Evolutionary conservation across 108 stramenopile genomes (phyloP).

Genomic region (Cyclotella choctawhatcheeana): DNA sequence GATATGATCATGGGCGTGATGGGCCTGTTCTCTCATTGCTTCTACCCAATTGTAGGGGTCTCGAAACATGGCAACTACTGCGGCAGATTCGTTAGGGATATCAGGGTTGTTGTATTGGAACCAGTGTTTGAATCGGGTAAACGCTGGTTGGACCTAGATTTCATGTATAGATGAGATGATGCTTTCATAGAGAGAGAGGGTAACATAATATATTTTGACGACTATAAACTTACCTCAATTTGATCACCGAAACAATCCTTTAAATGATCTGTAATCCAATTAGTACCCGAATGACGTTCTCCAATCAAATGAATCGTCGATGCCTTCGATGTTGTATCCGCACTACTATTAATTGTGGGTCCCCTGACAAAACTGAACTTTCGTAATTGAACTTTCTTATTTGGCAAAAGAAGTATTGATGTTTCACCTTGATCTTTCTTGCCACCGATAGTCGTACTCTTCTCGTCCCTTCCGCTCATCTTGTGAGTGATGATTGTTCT

Average conservation of each 20-base stretch:
- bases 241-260: slow-evolving; percentile 37
- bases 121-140: slow-evolving; percentile 48
- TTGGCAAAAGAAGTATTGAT: no score
- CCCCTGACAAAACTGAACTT: no score
- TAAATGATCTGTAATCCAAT: slow-evolving; percentile 51
- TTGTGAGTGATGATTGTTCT: no score
- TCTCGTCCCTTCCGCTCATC: no score
- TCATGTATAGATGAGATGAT: not conserved
- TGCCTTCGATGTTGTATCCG: no score
- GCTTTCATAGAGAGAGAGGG: not conserved
- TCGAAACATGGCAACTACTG: slow-evolving; percentile 44
- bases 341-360: no score
- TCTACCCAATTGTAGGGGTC: slow-evolving; percentile 50
- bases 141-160: slow-evolving; percentile 11
- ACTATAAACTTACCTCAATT: slow-evolving; percentile 27
- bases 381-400: no score
- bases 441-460: no score
- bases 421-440: no score
- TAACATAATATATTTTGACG: not conserved
- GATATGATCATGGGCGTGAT: slow-evolving; percentile 22
- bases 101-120: slow-evolving; percentile 34
- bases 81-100: slow-evolving; percentile 13
- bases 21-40: slow-evolving; percentile 40
- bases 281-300: slow-evolving; percentile 50
- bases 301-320: slow-evolving; percentile 49